A percentile compares a stretch with the other conserved stretches of the same genome.
Evolutionary conservation across 306 rosid species (phyloP).

Genomic region (Inga oerstediana): DNA sequence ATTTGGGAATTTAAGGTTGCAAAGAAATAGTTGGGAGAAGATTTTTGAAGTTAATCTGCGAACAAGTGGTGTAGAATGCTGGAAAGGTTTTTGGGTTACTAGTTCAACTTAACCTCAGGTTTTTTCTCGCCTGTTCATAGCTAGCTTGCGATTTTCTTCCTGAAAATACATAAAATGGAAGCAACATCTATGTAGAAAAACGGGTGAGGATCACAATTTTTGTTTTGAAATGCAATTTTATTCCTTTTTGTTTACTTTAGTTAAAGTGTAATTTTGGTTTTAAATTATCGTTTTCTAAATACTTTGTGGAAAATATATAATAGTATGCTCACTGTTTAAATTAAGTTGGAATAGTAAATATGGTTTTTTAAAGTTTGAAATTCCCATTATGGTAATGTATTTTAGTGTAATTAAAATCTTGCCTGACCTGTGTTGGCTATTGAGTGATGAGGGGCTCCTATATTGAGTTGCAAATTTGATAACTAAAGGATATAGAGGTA

Average conservation of each 20-base stretch:
- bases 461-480: conserved; percentile 5
- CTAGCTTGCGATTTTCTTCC: no score
- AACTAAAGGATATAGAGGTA: no score
- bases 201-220: no score
- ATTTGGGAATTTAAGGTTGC: background rate
- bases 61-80: background rate
- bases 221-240: no score
- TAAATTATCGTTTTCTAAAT: background rate
- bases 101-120: background rate
- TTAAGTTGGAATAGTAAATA: no score
- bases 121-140: no score
- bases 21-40: background rate
- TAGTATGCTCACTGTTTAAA: background rate
- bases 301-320: conserved; percentile 12
- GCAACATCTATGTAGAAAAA: no score
- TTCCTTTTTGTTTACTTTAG: background rate
- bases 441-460: background rate
- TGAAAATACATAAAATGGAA: no score
- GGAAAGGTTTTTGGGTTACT: background rate
- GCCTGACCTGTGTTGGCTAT: background rate
- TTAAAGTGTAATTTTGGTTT: background rate
- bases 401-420: background rate
- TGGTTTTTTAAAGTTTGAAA: background rate
- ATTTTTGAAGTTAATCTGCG: background rate
- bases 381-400: background rate